Percentiles rank a stretch among this genome's conserved stretches.
phyloP scores from a whole-genome alignment of 176 grass and related monocot species.

The Tuctoria greenei region DNA sequence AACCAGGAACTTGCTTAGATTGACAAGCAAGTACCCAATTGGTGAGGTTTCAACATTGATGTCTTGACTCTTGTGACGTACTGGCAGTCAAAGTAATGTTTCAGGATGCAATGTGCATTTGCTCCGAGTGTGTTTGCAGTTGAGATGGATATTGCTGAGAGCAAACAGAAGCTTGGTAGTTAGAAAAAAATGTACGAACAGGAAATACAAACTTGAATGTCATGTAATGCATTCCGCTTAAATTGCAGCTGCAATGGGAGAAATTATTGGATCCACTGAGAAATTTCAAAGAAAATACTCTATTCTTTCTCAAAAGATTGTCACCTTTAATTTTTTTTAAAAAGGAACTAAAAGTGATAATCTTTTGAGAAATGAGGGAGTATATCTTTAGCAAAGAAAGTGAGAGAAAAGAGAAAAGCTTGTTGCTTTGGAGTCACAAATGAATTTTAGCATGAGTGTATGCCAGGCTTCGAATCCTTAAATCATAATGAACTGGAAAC shows the following conservation, averaged over 20 bases:
- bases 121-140: neutral
- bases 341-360: constrained; percentile 41
- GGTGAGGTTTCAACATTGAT: constrained; percentile 56
- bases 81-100: constrained; percentile 1
- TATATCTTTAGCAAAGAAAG: neutral
- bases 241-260: neutral
- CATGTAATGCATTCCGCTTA: neutral
- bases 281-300: neutral
- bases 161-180: neutral
- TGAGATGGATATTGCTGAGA: neutral
- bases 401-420: neutral
- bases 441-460: neutral
- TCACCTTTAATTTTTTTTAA: constrained; percentile 55
- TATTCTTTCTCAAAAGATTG: too few relatives aligned
- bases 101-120: neutral
- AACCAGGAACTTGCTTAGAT: constrained; percentile 50
- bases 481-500: neutral
- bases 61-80: constrained; percentile 35
- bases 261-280: neutral
- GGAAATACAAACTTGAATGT: neutral
- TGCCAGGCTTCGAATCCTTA: neutral
- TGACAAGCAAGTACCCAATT: constrained; percentile 55
- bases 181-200: neutral
- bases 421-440: neutral
- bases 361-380: neutral